Conservation (phyloP, 2,329 filamentous ascomycete genomes). For the Sarocladium oryzae region DNA sequence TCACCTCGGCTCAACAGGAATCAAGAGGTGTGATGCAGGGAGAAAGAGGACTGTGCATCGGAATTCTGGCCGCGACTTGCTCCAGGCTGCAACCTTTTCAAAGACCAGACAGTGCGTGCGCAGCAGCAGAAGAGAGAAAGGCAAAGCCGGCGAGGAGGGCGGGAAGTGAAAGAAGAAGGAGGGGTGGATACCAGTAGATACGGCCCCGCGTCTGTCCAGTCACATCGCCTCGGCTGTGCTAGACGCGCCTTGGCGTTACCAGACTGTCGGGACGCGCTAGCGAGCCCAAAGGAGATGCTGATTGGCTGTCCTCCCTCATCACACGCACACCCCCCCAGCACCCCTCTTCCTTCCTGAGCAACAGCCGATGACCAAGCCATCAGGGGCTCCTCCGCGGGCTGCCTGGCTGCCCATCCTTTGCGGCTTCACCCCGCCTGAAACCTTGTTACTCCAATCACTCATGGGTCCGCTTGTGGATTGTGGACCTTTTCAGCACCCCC, state of each 20-base stretch:
- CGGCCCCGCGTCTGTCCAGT: constrained; percentile 22
- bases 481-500: background rate
- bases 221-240: constrained; percentile 15
- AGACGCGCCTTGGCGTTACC: constrained; percentile 26
- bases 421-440: constrained; percentile 1
- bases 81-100: background rate
- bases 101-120: too few relatives aligned
- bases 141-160: background rate
- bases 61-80: background rate
- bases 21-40: too few relatives aligned
- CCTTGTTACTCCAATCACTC: background rate
- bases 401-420: background rate
- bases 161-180: constrained; percentile 3
- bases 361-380: background rate
- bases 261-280: constrained; percentile 31
- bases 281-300: constrained; percentile 6
- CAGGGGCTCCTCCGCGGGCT: background rate
- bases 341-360: constrained; percentile 27
- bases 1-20: background rate
- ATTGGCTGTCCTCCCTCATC: constrained; percentile 7
- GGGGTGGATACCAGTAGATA: constrained; percentile 10
- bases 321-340: constrained; percentile 1
- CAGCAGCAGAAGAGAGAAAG: background rate
- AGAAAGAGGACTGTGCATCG: too few relatives aligned
- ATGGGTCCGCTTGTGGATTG: background rate